These are phyloP conservation scores for Pythium myriotylum DNA, from an alignment of 352 stramenopile species.

Conservation along the genomic window DNA sequence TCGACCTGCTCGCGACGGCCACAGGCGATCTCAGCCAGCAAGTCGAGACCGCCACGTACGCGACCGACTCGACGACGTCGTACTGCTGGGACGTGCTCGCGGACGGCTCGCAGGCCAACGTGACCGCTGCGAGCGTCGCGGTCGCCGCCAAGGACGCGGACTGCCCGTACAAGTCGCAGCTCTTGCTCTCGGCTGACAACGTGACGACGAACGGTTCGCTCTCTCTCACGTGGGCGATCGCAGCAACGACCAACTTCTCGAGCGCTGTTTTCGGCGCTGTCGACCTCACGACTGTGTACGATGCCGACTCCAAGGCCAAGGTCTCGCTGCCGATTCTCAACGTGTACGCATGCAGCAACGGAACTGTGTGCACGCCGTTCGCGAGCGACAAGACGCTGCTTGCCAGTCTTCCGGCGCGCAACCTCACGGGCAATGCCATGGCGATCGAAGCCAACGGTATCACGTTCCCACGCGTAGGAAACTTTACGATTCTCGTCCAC, in stretches of 20 bases:
- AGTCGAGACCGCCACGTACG: slow-evolving; percentile 32
- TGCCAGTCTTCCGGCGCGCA: slow-evolving; percentile 35
- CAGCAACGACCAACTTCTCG: slow-evolving; percentile 1
- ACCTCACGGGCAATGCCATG: slow-evolving; percentile 32
- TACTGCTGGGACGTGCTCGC: slow-evolving; percentile 59
- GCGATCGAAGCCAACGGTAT: slow-evolving; percentile 33
- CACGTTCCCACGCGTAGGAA: slow-evolving; percentile 40
- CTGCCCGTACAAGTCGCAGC: slow-evolving; percentile 49
- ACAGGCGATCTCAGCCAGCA: slow-evolving; percentile 15
- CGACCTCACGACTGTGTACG: slow-evolving; percentile 39
- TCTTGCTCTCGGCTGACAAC: slow-evolving; percentile 32
- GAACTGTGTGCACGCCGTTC: slow-evolving; percentile 46
- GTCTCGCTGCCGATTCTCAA: slow-evolving; percentile 44
- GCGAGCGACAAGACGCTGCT: slow-evolving; percentile 35
- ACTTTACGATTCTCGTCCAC: slow-evolving; percentile 52
- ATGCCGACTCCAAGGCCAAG: slow-evolving; percentile 28
- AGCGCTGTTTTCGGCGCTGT: neutral
- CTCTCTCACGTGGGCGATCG: slow-evolving; percentile 36
- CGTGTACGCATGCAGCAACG: slow-evolving; percentile 48
- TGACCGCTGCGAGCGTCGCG: slow-evolving; percentile 36
- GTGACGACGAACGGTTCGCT: slow-evolving; percentile 23
- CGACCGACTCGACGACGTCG: slow-evolving; percentile 28
- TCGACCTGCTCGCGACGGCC: slow-evolving; percentile 45
- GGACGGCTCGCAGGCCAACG: slow-evolving; percentile 10
- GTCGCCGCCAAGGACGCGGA: slow-evolving; percentile 35